phyloP scores from a whole-genome alignment of 106 monocot genomes.

The Phalaenopsis equestris region DNA sequence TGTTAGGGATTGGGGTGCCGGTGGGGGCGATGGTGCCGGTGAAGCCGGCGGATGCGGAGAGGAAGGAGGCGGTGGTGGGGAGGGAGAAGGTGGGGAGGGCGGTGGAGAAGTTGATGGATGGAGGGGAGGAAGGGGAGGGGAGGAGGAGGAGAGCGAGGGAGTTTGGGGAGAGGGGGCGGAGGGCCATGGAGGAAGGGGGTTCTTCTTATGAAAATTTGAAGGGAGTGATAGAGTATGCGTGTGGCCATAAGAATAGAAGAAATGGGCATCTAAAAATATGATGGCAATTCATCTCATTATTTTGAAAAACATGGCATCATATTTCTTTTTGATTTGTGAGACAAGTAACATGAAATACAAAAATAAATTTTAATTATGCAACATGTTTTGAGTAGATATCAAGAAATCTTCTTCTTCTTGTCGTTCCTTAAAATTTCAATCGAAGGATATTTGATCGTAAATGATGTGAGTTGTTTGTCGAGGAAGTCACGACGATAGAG shows the following conservation, averaged over 20 bases:
- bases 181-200: constrained; percentile 11
- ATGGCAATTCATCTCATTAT: too few species aligned
- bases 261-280: too few species aligned
- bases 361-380: too few species aligned
- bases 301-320: too few species aligned
- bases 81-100: constrained; percentile 3
- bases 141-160: constrained; percentile 9
- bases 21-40: constrained; percentile 4
- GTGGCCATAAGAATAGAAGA: background rate
- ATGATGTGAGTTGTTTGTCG: too few species aligned
- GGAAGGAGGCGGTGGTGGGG: constrained; percentile 2
- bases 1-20: constrained; percentile 8
- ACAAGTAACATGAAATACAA: too few species aligned
- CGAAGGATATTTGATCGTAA: too few species aligned
- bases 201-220: constrained; percentile 15
- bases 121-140: constrained; percentile 1
- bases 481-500: too few species aligned
- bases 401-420: too few species aligned
- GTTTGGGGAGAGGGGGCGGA: constrained; percentile 9
- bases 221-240: constrained; percentile 2
- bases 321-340: too few species aligned
- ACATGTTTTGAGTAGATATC: too few species aligned
- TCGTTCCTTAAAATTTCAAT: too few species aligned
- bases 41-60: background rate
- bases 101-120: constrained; percentile 5